Conservation (phyloP, 257 asterid species). For the Solanum commersonii region DNA sequence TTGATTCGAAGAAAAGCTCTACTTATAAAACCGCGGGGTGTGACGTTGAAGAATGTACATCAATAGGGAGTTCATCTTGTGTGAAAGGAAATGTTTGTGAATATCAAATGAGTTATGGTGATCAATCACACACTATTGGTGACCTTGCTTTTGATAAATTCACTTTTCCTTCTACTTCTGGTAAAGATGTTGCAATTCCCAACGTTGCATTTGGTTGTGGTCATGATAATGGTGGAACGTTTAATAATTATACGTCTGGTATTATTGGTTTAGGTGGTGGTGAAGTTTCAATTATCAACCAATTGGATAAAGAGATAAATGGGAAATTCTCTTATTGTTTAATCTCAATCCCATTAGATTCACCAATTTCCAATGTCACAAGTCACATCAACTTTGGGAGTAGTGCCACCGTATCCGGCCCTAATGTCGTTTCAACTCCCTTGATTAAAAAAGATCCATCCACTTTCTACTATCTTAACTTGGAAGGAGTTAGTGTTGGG, state of each 20-base stretch:
- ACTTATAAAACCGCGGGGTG: constrained; percentile 9
- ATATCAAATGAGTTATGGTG: constrained; percentile 10
- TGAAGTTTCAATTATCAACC: not conserved
- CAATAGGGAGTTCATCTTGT: not conserved
- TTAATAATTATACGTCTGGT: not conserved
- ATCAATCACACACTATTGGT: not conserved
- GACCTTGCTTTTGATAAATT: not conserved
- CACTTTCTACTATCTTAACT: not conserved
- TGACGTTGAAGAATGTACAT: not conserved
- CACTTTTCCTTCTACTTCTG: not conserved
- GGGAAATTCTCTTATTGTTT: constrained; percentile 17
- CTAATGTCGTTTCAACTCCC: constrained; percentile 8
- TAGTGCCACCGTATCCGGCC: not conserved
- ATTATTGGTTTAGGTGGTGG: constrained; percentile 11
- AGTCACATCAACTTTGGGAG: constrained; percentile 3
- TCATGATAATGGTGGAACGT: not conserved
- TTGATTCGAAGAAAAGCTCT: constrained; percentile 8
- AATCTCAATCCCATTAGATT: not conserved
- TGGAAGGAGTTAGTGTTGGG: constrained; percentile 2
- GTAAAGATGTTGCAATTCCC: not conserved
- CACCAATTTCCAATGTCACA: not conserved
- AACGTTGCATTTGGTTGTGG: constrained; percentile 6
- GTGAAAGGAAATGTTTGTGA: not conserved
- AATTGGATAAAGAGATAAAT: not conserved
- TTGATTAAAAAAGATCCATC: not conserved